Base-by-base conservation (phyloP, 2,329 filamentous ascomycete genomes). In the Aspergillus quadricinctus region DNA sequence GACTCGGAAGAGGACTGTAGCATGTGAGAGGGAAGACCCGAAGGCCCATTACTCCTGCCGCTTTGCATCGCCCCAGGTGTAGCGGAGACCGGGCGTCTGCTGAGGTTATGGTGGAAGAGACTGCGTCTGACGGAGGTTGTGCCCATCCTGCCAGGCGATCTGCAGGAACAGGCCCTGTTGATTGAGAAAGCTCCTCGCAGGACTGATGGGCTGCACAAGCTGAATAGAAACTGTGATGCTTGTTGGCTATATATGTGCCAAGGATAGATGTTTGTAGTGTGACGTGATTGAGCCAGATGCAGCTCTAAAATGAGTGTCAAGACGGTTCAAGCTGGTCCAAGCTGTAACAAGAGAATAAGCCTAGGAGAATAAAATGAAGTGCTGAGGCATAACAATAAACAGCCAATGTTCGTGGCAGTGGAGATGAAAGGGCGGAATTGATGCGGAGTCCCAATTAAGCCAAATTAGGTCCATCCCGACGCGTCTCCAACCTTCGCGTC, bases 51-150 rank as follows among this genome's bases (percentile, higher is more conserved):
- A 40, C 56, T 59, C n/a, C 31, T 25, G 27, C 35, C 50, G 7
- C 55, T 52, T 35, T 59, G 61, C n/a, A 57, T 43, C 7, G 61
- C 50, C 27, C 59, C 59, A 31, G 70, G 64, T 25, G 59, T 63
- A 14, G 69, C 61, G 6, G 72, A 68, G 23, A 71, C 71, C n/a
- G 75, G 71, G 8, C 75, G 75, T 52, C 74, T 70, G 60, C 72
- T 75, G 45, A 77, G 71, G 54, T 76, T 75, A 52, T 73, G 70
- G 19, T 76, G 73, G 62, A 78, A 78, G 27, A 78, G 69, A 55
- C 76, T 78, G 46, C 75, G 73, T 53, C 77, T 74, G 49, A 78
- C 71, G 21, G 73, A 74, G 17, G 65, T 66, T n/a, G 66, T 61
- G 27, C 64, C 64, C 66, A 70, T 72, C 14, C 49, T 60, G 50